Evolutionary conservation across 176 grass and related monocot genomes (phyloP).

Genomic region (Oropetium thomaeum): DNA sequence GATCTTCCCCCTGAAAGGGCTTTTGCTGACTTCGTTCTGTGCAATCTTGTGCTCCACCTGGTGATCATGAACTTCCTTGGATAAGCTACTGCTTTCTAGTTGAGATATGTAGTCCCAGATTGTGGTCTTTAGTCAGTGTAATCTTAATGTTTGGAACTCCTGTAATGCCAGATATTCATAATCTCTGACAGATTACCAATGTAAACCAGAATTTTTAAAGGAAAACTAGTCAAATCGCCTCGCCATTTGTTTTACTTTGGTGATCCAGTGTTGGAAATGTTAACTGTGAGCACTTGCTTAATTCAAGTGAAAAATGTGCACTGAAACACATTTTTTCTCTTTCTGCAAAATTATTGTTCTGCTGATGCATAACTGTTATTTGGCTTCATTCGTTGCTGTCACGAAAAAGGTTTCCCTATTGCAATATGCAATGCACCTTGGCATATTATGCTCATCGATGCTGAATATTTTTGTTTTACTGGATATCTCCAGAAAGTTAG

Average conservation of each 20-base stretch:
- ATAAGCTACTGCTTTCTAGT: slow-evolving; percentile 18
- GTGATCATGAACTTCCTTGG: slow-evolving; percentile 98
- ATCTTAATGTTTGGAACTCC: neutral
- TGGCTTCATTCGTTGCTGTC: neutral
- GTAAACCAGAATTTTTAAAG: neutral
- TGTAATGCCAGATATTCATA: neutral
- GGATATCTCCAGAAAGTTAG: too few species aligned
- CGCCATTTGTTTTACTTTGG: neutral
- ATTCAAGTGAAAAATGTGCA: neutral
- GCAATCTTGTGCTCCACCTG: slow-evolving; percentile 88
- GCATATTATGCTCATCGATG: neutral
- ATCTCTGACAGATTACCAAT: slow-evolving; percentile 1
- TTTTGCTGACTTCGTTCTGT: slow-evolving; percentile 30
- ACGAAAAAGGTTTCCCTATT: neutral
- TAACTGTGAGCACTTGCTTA: neutral
- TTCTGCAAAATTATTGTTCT: too few species aligned
- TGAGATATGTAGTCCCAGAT: slow-evolving; percentile 18
- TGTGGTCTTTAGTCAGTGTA: neutral
- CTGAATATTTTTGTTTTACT: neutral
- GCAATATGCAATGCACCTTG: neutral
- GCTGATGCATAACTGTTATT: neutral
- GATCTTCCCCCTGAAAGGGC: neutral
- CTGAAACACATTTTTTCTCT: neutral
- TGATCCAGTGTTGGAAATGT: neutral
- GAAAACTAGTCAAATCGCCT: neutral